Evolutionary conservation across 805 yeast species (phyloP).

Genomic region (Saccharomycopsis synnaedendra): DNA sequence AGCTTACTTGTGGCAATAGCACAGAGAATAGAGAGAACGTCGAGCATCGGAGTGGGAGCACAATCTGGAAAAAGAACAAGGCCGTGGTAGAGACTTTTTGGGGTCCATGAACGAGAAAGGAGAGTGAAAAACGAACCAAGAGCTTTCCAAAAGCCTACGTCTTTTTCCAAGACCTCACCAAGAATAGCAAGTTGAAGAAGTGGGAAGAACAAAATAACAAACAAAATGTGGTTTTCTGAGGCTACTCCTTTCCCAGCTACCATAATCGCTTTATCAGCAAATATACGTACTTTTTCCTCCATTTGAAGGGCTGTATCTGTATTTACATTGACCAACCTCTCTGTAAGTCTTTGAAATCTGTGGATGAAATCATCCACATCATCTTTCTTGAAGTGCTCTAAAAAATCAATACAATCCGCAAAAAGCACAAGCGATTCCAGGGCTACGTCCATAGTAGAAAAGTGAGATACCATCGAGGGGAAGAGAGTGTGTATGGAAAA

Average conservation of each 20-base stretch:
- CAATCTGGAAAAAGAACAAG: conserved; percentile 4
- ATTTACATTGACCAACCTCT: background rate
- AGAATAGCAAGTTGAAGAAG: conserved; percentile 11
- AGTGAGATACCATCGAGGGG: background rate
- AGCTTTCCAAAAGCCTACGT: background rate
- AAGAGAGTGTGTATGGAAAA: background rate
- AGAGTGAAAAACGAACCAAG: conserved; percentile 2
- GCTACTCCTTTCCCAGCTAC: background rate
- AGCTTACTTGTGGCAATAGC: too few relatives aligned
- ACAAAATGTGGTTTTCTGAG: background rate
- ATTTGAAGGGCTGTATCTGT: background rate
- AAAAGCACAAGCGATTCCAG: conserved; percentile 5
- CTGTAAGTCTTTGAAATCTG: conserved; percentile 5
- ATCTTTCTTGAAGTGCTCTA: background rate
- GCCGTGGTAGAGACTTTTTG: conserved; percentile 6
- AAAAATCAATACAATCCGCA: conserved; percentile 5
- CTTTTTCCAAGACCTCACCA: background rate
- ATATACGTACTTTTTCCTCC: conserved; percentile 5
- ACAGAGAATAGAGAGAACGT: conserved; percentile 1
- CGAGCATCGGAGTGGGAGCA: conserved; percentile 6
- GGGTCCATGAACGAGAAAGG: conserved; percentile 8
- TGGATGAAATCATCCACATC: conserved; percentile 2
- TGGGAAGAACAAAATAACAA: conserved; percentile 14
- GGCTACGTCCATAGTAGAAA: background rate
- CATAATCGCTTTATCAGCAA: conserved; percentile 6